A percentile compares a stretch with the other conserved stretches of the same genome.
These are phyloP conservation scores for Schizophyllum amplum DNA, from an alignment of 1,284 basidiomycete species.

Conservation along the genomic window DNA sequence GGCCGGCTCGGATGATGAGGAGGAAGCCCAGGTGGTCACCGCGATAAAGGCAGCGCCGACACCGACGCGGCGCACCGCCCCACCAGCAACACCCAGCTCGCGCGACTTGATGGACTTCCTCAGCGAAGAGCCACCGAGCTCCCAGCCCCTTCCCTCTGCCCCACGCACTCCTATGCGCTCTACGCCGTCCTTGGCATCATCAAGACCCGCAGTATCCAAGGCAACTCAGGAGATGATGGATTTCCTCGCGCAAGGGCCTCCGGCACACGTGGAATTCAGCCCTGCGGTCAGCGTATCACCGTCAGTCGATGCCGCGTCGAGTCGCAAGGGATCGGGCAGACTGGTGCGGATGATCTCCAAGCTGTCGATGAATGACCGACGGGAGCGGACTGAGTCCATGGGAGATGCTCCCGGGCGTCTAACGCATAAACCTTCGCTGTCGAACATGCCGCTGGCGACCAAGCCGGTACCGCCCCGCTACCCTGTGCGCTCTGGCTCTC, in stretches of 20 bases:
- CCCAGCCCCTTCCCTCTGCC: constrained; percentile 6
- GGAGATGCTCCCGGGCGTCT: constrained; percentile 12
- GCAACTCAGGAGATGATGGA: constrained; percentile 20
- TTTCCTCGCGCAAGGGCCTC: constrained; percentile 26
- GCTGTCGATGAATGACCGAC: constrained; percentile 34
- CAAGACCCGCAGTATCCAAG: constrained; percentile 15
- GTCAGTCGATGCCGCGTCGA: constrained; percentile 20
- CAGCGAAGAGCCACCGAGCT: constrained; percentile 50
- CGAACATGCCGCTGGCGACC: constrained; percentile 43
- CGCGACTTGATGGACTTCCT: constrained; percentile 63
- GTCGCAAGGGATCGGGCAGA: constrained; percentile 42
- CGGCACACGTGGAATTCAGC: constrained; percentile 12
- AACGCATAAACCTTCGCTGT: constrained; percentile 25
- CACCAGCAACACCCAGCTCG: constrained; percentile 25
- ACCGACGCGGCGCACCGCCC: constrained; percentile 4
- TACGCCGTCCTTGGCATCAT: not conserved
- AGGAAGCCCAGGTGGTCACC: constrained; percentile 17
- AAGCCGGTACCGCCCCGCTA: constrained; percentile 48
- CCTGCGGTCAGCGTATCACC: not conserved
- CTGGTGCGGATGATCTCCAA: constrained; percentile 75
- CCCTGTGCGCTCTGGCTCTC: constrained; percentile 25
- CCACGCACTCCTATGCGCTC: not conserved
- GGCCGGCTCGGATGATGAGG: constrained; percentile 44
- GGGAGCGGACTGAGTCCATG: constrained; percentile 5
- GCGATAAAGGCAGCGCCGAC: constrained; percentile 13